Evolutionary conservation across 805 yeast genomes (phyloP), one percentile per base, ranked within the genome.

Genomic region (Cyberlindnera suaveolens): DNA sequence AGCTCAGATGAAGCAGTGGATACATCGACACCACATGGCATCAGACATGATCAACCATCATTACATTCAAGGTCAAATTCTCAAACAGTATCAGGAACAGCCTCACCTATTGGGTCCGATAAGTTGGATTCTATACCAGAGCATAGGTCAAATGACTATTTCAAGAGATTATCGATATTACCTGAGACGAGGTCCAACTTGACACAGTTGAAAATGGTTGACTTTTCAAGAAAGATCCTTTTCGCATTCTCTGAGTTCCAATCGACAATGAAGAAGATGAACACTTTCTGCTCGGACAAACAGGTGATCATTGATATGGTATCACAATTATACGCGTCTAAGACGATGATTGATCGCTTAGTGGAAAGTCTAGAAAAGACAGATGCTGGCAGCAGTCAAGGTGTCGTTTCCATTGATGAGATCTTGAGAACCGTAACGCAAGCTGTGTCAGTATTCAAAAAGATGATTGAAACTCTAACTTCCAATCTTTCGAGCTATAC

Each of bases 231-330:
- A 44, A 83, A 82, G 50, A 59, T 83, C 11, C 57, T 80, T 10
- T 80, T 79, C 55, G 68, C 85, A 3, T 74, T 80, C 43, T 77
- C 82, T 36, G 87, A 82, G 55, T 69, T 82, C 33, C 86, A 80
- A 48, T 72, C 78, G 31, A 75, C 77, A 5, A 65, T 82, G 9
- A 65, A 80, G 49, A 67, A 79, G 43, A 70, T 80, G 43, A 71
- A 80, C 7, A 74, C 80, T 1, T 78, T 78, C 47, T 78, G 84
- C 47, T 61, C 67, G 13, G 84, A 78, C 45, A 76, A 76, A 45
- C 67, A 74, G 20, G 64, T 77, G 2, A 72, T 79, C 3, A 72
- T 72, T 26, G 77, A 73, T 47, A 72, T 79, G 61, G 76, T 76
- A 0, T 68, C 81, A 0, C 63, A 66, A 15, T 58, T 77, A 34